Base-by-base conservation (phyloP, 2,329 filamentous ascomycete species). In the Colletotrichum euphorbiae region DNA sequence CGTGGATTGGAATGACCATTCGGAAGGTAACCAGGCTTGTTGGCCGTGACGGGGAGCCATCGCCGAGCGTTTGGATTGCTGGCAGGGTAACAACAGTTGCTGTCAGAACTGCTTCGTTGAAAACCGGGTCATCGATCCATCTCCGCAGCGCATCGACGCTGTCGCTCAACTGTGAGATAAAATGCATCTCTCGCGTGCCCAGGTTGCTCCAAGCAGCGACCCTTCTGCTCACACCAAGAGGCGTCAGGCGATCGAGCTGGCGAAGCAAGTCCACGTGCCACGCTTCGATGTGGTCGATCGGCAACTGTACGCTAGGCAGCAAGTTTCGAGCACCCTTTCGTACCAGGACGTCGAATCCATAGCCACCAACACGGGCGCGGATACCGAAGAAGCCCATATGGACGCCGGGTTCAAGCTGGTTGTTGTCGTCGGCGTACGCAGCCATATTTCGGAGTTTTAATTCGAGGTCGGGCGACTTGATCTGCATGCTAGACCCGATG, bases 401-500 rank as follows among this genome's bases (percentile, higher is more conserved):
- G 8, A 89, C 83, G 2, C 85, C 87, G 0, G 85, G 80, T 6
- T 82, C 79, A 17, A 86, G 77, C 71, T 84, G 83, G 8, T 78
- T 80, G 65, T 77, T 80, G 70, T 79, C 78, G 64, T 80, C 79
- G 2, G 81, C 82, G 75, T 89, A 92, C 17, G 80, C 82, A 15
- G 87, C 85, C 85, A 97, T 92, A 31, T 85, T 84, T 9, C 82
- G 80, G 12, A 97, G 80, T 63, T 89, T 88, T 6, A 78, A 76
- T 50, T 86, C 83, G 3, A 97, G 81, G n/a, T 88, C 86, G 1
- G 82, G 79, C 2, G 84, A 83, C 52, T 90, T 85, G 63, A 97
- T 89, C 74, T 95, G 92, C 84, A 97, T 91, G 70, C 88, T 91
- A 24, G 88, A 84, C 21, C 90, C 87, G 70, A 97, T 88, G 46